Evolutionary conservation across 306 rosid genomes (phyloP).

Genomic region (Cyamopsis tetragonoloba): DNA sequence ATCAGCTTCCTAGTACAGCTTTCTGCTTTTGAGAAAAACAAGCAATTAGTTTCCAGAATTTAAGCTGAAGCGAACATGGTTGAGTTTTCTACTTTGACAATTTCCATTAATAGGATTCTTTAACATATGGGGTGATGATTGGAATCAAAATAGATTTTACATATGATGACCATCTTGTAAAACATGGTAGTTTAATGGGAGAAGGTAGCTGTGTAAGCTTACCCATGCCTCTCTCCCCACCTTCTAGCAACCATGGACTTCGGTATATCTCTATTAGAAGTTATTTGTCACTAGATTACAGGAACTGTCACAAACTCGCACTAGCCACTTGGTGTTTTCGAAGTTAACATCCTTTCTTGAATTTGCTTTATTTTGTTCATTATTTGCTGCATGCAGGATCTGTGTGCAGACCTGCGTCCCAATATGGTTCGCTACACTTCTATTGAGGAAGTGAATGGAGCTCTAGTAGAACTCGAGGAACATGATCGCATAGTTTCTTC

Average conservation of each 20-base stretch:
- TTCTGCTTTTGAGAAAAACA: too few species aligned
- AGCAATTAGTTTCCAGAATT: too few species aligned
- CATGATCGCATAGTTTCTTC: constrained; percentile 53
- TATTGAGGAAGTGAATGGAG: constrained; percentile 81
- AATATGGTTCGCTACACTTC: constrained; percentile 81
- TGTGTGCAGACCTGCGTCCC: constrained; percentile 92
- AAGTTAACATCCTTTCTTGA: not conserved
- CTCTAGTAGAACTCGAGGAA: constrained; percentile 85
- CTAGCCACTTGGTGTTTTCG: not conserved
- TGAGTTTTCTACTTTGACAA: not conserved
- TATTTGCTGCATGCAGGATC: constrained; percentile 53
- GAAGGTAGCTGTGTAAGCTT: constrained; percentile 9
- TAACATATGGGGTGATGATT: not conserved
- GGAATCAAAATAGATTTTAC: constrained; percentile 8
- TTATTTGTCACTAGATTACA: not conserved
- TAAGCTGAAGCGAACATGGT: too few species aligned
- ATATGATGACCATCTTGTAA: not conserved
- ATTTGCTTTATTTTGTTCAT: not conserved
- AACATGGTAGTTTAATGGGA: not conserved
- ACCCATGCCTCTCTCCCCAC: not conserved
- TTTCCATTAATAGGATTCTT: not conserved
- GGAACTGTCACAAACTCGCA: not conserved
- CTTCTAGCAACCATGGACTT: not conserved
- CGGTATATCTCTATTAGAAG: not conserved
- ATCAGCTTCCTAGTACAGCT: too few species aligned